Conservation (phyloP, 2,329 filamentous ascomycete species). For the Claviceps pusilla region DNA sequence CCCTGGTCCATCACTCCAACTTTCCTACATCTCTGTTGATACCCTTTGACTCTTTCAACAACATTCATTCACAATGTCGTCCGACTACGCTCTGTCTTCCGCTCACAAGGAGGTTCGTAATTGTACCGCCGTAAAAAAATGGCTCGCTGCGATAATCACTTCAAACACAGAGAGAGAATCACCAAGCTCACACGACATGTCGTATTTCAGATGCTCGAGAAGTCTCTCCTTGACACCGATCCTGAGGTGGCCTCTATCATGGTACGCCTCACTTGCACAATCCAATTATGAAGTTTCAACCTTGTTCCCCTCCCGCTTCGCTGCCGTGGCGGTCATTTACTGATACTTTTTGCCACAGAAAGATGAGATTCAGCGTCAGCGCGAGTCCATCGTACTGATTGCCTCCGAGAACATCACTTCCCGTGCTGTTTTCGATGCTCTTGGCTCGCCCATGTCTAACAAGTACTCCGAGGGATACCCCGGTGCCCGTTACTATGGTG, state of each 20-base stretch:
- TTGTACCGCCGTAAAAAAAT: neutral
- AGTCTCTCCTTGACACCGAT: slow-evolving; percentile 79
- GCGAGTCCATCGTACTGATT: slow-evolving; percentile 96
- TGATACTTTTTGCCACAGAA: slow-evolving; percentile 39
- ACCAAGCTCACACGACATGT: slow-evolving; percentile 6
- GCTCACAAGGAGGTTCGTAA: slow-evolving; percentile 38
- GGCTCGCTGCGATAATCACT: slow-evolving; percentile 6
- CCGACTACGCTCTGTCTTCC: slow-evolving; percentile 37
- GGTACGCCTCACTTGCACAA: slow-evolving; percentile 38
- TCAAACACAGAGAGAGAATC: neutral
- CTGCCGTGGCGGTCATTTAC: slow-evolving; percentile 15
- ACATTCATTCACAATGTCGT: slow-evolving; percentile 21
- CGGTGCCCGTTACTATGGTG: slow-evolving; percentile 95
- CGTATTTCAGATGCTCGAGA: slow-evolving; percentile 69
- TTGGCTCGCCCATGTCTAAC: slow-evolving; percentile 91
- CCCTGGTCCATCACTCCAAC: neutral
- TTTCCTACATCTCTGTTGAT: neutral
- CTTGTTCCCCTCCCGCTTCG: neutral
- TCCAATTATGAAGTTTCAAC: neutral
- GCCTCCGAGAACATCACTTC: slow-evolving; percentile 99
- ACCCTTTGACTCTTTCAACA: slow-evolving; percentile 4
- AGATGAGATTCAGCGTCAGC: slow-evolving; percentile 89
- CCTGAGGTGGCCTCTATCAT: slow-evolving; percentile 94
- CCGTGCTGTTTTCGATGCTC: slow-evolving; percentile 90
- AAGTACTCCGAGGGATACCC: slow-evolving; percentile 99